Percentiles rank a stretch among this genome's conserved stretches.
phyloP scores from a whole-genome alignment of 2,329 filamentous ascomycete species.

The Sarocladium strictum region DNA sequence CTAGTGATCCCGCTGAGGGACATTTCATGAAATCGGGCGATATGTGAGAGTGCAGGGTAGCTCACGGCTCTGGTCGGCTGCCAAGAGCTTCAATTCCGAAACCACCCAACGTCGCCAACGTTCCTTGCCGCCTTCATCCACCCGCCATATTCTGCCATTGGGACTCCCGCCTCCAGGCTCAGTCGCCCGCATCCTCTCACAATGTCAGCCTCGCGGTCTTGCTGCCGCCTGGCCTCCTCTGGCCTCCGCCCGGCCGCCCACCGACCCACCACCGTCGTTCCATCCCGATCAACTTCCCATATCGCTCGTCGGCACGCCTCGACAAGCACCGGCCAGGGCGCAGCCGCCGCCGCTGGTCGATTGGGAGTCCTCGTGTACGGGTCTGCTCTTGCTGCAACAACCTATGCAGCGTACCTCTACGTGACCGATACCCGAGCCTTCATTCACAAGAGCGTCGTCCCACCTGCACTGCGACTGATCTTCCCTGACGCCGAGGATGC shows the following conservation, averaged over 20 bases:
- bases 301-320: conserved; percentile 25
- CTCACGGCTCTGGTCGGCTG: not conserved
- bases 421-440: conserved; percentile 69
- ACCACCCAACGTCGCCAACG: not conserved
- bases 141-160: not conserved
- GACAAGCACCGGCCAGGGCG: conserved; percentile 23
- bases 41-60: not conserved
- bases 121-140: not conserved
- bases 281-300: not conserved
- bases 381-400: conserved; percentile 32
- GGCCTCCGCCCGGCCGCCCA: not conserved
- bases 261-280: not conserved
- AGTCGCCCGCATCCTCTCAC: not conserved
- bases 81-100: not conserved
- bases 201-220: conserved; percentile 9
- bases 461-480: conserved; percentile 58
- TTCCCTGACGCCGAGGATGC: conserved; percentile 82
- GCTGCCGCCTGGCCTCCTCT: conserved; percentile 5
- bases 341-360: conserved; percentile 22
- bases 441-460: conserved; percentile 61
- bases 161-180: not conserved
- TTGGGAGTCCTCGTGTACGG: conserved; percentile 34
- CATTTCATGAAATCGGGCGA: too few relatives aligned
- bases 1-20: not conserved
- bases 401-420: conserved; percentile 56